Evolutionary conservation across 345 rosid species (phyloP).

Genomic region (Euphorbia lathyris): DNA sequence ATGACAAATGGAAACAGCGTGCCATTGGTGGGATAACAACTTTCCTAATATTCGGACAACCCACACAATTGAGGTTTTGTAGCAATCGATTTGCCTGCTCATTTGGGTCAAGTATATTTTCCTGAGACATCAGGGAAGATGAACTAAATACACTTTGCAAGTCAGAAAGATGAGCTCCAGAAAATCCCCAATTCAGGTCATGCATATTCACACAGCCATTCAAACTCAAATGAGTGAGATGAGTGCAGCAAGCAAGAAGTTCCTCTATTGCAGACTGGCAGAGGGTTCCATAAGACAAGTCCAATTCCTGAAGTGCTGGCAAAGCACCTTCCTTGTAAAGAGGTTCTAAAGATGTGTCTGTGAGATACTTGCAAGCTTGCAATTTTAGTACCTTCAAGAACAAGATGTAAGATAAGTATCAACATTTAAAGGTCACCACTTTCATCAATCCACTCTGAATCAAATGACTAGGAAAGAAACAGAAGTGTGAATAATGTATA

Average conservation of each 20-base stretch:
- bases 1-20: slow-evolving; percentile 64
- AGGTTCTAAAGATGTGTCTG: slow-evolving; percentile 85
- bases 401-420: not conserved
- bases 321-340: slow-evolving; percentile 82
- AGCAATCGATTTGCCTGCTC: slow-evolving; percentile 66
- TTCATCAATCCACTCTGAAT: not conserved
- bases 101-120: slow-evolving; percentile 29
- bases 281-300: slow-evolving; percentile 89
- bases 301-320: slow-evolving; percentile 75
- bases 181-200: slow-evolving; percentile 83
- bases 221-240: slow-evolving; percentile 90
- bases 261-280: slow-evolving; percentile 92
- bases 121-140: slow-evolving; percentile 24
- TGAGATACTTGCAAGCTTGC: slow-evolving; percentile 97
- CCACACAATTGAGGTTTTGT: slow-evolving; percentile 90
- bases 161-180: slow-evolving; percentile 42
- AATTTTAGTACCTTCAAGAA: slow-evolving; percentile 68
- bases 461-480: not conserved
- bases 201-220: slow-evolving; percentile 93
- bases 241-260: slow-evolving; percentile 88
- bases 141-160: slow-evolving; percentile 26
- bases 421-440: not conserved
- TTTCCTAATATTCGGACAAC: slow-evolving; percentile 88
- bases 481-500: not conserved
- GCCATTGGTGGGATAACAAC: slow-evolving; percentile 80